Evolutionary conservation across 768 basidiomycete species (phyloP), one percentile per base, ranked within the genome.

Genomic region (Gloeophyllum trabeum): DNA sequence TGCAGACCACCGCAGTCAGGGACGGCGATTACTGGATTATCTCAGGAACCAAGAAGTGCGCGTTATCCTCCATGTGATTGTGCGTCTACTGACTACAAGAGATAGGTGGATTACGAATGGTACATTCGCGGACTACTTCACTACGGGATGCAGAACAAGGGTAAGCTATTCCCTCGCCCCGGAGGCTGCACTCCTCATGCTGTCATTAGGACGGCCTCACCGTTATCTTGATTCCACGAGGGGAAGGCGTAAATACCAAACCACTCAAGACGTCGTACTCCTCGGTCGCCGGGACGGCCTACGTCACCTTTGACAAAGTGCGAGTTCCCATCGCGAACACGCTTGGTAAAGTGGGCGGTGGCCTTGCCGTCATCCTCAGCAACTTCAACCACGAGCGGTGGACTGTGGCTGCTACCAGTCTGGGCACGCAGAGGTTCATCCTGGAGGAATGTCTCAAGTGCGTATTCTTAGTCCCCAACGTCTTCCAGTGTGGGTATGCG

Each of bases 101-200:
- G n/a, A n/a, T n/a, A n/a, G n/a, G 87, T 92, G 87, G 88, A 90
- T 91, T 46, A 89, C 87, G 34, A 92, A 92, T 51, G 84, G 90
- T 44, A 78, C 73, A 16, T 86, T 87, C 56, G 75, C 80, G 6
- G 86, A 91, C 62, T 88, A 82, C 54, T 89, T 89, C 58, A 86
- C 85, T 0, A 86, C 84, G 4, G 73, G 76, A 1, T 86, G 82
- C 61, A 73, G 64, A 53, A 87, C 84, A 16, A 77, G 82, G 42
- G 80, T 77, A 51, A 18, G 61, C 35, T 24, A 13, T 4, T 5
- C 2, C 39, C 53, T 24, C 40, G 14, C 35, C 4, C 5, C 32
- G 13, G 24, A n/a, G 6, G 20, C 38, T 3, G 16, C 36, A 23
- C 20, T 34, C 28, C 24, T 1, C 16, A 21, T 34, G 10, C 46